Evolutionary conservation across 2,329 filamentous ascomycete genomes (phyloP), one percentile per base, ranked within the genome.

Genomic region (Clonostachys rhizophaga): DNA sequence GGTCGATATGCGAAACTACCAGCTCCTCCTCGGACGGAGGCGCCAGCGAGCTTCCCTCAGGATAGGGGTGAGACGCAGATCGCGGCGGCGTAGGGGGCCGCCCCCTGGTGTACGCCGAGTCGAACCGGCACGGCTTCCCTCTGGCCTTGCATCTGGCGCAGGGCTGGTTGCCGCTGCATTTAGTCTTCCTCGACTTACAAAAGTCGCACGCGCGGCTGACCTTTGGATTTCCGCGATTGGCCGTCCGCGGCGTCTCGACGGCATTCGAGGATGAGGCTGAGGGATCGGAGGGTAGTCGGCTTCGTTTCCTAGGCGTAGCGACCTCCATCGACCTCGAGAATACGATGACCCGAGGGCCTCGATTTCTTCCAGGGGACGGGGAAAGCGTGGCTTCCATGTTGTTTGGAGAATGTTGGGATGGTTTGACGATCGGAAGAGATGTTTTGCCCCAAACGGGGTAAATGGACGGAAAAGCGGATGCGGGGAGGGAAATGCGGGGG

Each of bases 71-170:
- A 18, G 64, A 66, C 17, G 70, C 61, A 49, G 8, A 45, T 12
- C 54, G 53, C 9, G 63, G 63, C 11, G 64, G 64, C 16, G 63
- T 66, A 6, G 60, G 63, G 2, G 63, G 63, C 10, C 62, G 48
- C 3, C 64, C 64, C 8, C 64, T 54, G 2, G 59, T 62, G 40
- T 66, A 66, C 39, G 55, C 58, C 12, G 60, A 56, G 34, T 64
- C 57, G 37, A 64, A 66, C 6, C 56, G 47, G 40, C 64, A 66
- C 4, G 42, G 41, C 17, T 54, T 43, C 1, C 57, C 56, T 40
- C 58, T 65, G 11, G 50, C 48, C 1, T 54, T 51, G 45, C 64
- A 67, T 43, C 60, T 64, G 10, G 52, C 53, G 44, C 64, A 67
- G 1, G 64, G 64, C 9, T 58, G 57, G 14, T 59, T 60, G 1